phyloP scores from a whole-genome alignment of 2,329 filamentous ascomycete species.

The Taxawa tesnikishii region DNA sequence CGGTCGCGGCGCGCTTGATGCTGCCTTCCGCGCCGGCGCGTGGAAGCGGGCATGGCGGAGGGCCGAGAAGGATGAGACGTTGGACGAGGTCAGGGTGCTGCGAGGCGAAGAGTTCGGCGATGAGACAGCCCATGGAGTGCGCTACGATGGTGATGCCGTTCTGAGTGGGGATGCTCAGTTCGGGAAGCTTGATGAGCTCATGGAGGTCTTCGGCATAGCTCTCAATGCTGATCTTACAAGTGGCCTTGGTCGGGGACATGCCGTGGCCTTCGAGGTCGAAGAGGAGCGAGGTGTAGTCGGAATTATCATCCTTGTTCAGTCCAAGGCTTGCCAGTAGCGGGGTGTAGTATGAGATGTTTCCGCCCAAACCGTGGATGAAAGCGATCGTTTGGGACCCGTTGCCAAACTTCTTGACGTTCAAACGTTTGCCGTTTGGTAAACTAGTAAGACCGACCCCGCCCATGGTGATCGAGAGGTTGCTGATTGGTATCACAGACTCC shows the following conservation, averaged over 20 bases:
- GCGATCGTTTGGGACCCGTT: conserved; percentile 22
- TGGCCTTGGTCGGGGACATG: conserved; percentile 37
- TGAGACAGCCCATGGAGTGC: conserved; percentile 40
- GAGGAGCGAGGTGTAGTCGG: conserved; percentile 15
- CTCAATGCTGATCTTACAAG: conserved; percentile 28
- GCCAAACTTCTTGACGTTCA: conserved; percentile 26
- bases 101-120: conserved; percentile 32
- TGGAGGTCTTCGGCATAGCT: conserved; percentile 32
- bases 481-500: conserved; percentile 16
- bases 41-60: conserved; percentile 34
- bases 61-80: conserved; percentile 36
- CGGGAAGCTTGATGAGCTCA: conserved; percentile 21
- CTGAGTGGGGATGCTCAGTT: conserved; percentile 6
- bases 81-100: conserved; percentile 27
- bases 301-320: conserved; percentile 12
- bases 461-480: conserved; percentile 18
- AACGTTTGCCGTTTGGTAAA: conserved; percentile 25
- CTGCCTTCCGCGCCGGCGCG: conserved; percentile 18
- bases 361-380: conserved; percentile 46
- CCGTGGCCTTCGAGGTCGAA: conserved; percentile 47
- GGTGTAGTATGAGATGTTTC: conserved; percentile 30
- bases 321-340: conserved; percentile 29
- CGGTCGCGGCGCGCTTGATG: conserved; percentile 25
- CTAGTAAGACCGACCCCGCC: conserved; percentile 21
- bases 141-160: conserved; percentile 31